Percentiles rank a stretch among this genome's conserved stretches.
Conservation (phyloP, 345 rosid species). For the sweet orange (Citrus sinensis) region DVS_A1.0 CM039169.1:22369501-22370000, state of each 20-base stretch:
- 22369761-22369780: not conserved
- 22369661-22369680: no score
- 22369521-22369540: constrained; percentile 14
- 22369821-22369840: not conserved
- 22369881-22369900: not conserved
- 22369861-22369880: not conserved
- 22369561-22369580: constrained; percentile 44
- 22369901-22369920: not conserved
- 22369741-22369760: not conserved
- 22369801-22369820: not conserved
- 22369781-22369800: not conserved
- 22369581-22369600: constrained; percentile 26
- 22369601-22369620: no score
- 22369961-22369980: constrained; percentile 57
- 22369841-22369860: not conserved
- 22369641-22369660: no score
- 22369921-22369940: not conserved
- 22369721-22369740: not conserved
- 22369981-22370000: constrained; percentile 46
- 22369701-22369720: not conserved
- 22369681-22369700: not conserved
- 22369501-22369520: constrained; percentile 7
- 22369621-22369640: no score
- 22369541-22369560: constrained; percentile 27
- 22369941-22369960: constrained; percentile 41